Percentiles rank a stretch among this genome's conserved stretches.
These are phyloP conservation scores for Saussurea involucrata DNA, from an alignment of 129 eudicot species.

Conservation along the genomic window DNA sequence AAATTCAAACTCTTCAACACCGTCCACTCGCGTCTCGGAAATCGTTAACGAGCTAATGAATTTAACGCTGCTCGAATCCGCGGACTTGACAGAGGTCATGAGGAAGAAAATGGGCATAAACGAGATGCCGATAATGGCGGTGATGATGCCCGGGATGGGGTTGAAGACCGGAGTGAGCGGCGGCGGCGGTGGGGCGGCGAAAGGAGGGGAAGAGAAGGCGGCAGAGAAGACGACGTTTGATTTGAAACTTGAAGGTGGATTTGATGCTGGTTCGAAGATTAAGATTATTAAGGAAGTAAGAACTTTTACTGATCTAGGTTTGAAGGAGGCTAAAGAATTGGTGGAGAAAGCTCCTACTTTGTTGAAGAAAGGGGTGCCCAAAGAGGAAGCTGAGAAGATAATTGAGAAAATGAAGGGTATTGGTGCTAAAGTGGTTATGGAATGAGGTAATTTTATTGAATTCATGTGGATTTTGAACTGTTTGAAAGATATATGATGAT, in stretches of 20 bases:
- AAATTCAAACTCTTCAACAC: conserved; percentile 25
- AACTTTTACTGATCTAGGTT: conserved; percentile 73
- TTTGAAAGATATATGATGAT: conserved; percentile 5
- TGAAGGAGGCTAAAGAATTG: conserved; percentile 94
- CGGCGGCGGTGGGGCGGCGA: conserved; percentile 33
- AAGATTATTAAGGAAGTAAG: conserved; percentile 95
- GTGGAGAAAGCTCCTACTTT: conserved; percentile 93
- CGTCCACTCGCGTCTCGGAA: conserved; percentile 48
- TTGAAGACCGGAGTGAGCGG: conserved; percentile 34
- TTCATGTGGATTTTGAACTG: neutral
- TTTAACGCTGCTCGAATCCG: conserved; percentile 59
- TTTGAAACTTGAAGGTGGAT: conserved; percentile 86
- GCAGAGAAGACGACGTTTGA: conserved; percentile 79
- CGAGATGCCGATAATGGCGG: conserved; percentile 74
- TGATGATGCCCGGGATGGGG: conserved; percentile 95
- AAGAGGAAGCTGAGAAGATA: conserved; percentile 80
- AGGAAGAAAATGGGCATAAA: conserved; percentile 55
- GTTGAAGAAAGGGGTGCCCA: conserved; percentile 83
- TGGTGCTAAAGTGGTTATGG: conserved; percentile 86
- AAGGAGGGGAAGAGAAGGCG: conserved; percentile 41
- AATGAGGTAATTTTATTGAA: conserved; percentile 52
- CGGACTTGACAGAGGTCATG: conserved; percentile 62
- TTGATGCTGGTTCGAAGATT: conserved; percentile 67
- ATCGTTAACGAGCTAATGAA: conserved; percentile 62
- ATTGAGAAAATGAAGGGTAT: conserved; percentile 75